Conservation (phyloP, 2,329 filamentous ascomycete genomes). For the Fusarium sublunatum region DNA sequence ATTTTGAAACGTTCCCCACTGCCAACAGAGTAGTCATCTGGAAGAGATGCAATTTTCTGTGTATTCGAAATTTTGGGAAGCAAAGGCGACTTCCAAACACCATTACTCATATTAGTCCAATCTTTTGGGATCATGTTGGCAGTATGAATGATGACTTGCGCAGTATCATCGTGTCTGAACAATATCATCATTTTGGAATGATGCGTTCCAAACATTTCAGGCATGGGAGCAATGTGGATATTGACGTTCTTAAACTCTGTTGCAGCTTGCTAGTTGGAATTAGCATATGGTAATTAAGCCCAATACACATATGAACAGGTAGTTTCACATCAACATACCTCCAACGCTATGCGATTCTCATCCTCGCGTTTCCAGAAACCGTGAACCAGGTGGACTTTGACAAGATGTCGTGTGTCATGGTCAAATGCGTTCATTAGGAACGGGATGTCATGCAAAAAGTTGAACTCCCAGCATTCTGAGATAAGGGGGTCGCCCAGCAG, state of each 20-base stretch:
- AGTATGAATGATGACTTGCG: slow-evolving; percentile 86
- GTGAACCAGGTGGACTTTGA: slow-evolving; percentile 68
- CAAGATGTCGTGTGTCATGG: slow-evolving; percentile 58
- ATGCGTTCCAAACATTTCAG: slow-evolving; percentile 87
- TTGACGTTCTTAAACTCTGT: slow-evolving; percentile 73
- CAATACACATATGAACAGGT: background rate
- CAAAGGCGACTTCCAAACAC: slow-evolving; percentile 79
- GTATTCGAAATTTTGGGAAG: slow-evolving; percentile 62
- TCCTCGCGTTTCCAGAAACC: slow-evolving; percentile 77
- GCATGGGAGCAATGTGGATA: slow-evolving; percentile 80
- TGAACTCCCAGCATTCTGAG: slow-evolving; percentile 77
- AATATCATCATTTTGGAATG: slow-evolving; percentile 90
- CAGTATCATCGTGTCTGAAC: slow-evolving; percentile 78
- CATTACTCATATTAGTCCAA: slow-evolving; percentile 90
- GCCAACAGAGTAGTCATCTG: slow-evolving; percentile 53
- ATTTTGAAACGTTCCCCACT: slow-evolving; percentile 78
- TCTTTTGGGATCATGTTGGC: slow-evolving; percentile 91
- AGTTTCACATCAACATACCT: slow-evolving; percentile 57
- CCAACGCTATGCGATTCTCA: slow-evolving; percentile 64
- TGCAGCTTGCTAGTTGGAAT: slow-evolving; percentile 66
- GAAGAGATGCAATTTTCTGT: background rate
- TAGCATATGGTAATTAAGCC: background rate
- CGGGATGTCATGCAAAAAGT: slow-evolving; percentile 70
- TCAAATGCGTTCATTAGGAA: slow-evolving; percentile 68
- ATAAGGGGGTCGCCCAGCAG: slow-evolving; percentile 81